Conservation (phyloP, 2,329 filamentous ascomycete genomes). For the Dactylonectria estremocensis region DNA sequence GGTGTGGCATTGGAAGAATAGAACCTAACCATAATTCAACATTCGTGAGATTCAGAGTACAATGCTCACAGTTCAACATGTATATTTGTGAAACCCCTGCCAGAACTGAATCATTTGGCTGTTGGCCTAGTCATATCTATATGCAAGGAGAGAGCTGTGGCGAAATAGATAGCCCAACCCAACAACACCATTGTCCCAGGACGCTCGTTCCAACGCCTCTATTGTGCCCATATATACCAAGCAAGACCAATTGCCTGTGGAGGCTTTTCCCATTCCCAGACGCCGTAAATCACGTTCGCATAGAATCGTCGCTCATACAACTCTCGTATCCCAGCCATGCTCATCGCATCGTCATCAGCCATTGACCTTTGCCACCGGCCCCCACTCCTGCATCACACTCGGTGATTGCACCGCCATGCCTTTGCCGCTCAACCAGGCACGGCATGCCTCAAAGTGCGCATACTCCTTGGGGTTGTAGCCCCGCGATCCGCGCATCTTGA, state of each 20-base stretch:
- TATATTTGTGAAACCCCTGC: neutral
- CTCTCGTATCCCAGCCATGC: neutral
- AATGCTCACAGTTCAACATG: neutral
- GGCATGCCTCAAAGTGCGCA: conserved; percentile 62
- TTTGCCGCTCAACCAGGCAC: conserved; percentile 61
- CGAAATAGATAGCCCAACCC: neutral
- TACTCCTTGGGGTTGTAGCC: conserved; percentile 53
- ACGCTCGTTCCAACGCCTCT: neutral
- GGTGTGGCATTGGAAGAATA: neutral
- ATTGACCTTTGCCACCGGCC: neutral
- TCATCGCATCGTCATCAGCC: neutral
- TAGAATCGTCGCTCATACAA: neutral
- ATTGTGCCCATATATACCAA: conserved; percentile 5
- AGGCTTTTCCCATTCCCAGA: conserved; percentile 1
- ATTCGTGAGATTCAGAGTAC: neutral
- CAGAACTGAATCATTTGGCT: neutral
- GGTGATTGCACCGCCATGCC: conserved; percentile 57
- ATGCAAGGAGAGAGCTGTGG: neutral
- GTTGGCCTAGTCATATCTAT: neutral
- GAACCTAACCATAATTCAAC: neutral
- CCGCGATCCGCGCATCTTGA: conserved; percentile 53
- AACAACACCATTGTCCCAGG: neutral
- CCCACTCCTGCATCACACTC: conserved; percentile 60
- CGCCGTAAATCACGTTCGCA: conserved; percentile 2
- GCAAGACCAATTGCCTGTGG: neutral